Evolutionary conservation across 352 stramenopile genomes (phyloP), one percentile per base, ranked within the genome.

Genomic region (Phytopythium helicoides): DNA sequence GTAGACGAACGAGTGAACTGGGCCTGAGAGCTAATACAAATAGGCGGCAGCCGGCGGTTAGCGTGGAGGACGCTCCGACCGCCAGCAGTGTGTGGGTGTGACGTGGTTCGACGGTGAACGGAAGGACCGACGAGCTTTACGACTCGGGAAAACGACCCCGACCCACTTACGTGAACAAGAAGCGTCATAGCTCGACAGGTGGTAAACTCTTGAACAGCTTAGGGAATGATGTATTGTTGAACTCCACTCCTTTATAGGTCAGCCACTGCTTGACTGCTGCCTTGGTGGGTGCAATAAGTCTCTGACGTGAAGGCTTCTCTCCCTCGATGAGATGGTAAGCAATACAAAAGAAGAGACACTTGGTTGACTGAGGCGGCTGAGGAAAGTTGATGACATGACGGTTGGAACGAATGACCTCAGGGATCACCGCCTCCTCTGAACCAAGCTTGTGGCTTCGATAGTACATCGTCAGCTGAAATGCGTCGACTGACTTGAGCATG

Each of bases 321-420:
- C 6, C 22, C 33, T 40, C 28, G 3, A 22, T 1, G 3, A 53
- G 21, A 53, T 47, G 36, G 37, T 54, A 60, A 0, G 44, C 53
- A 16, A 60, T 45, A 21, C 53, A 60, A 42, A 44, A 42, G 26
- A 60, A 41, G 3, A 60, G n/a, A 26, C 53, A 60, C 21, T 60
- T 60, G 8, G 51, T 60, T 6, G 42, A 34, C 18, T 41, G 36
- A 21, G 36, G 36, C 7, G 23, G 47, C n/a, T 50, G 12, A 0
- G 60, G 55, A 36, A 68, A 64, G 49, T n/a, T 57, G 45, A 64
- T 60, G 23, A 68, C 47, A 38, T 56, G 47, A 21, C 48, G 42
- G 35, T 68, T 63, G 8, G 52, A 48, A 23, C 46, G 47, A 26
- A 64, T 68, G 15, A 45, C 48, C 38, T 46, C 33, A 23, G 54